Percentiles rank a stretch among this genome's conserved stretches.
Conservation (phyloP, 805 yeast genomes). For the Yarrowia sp. region DNA sequence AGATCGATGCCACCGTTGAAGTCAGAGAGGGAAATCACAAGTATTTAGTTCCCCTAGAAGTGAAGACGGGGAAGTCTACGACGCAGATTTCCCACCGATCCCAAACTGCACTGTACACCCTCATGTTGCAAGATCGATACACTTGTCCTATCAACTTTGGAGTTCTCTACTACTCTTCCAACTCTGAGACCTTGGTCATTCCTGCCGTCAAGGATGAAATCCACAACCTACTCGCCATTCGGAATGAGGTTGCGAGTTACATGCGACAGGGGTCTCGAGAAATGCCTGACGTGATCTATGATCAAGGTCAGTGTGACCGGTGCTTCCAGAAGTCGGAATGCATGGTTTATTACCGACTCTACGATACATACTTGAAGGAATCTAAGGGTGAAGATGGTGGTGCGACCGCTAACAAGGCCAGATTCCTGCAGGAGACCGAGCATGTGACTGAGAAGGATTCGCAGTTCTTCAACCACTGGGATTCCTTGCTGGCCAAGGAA, state of each 20-base stretch:
- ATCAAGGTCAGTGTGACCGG: slow-evolving; percentile 41
- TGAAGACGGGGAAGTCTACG: slow-evolving; percentile 70
- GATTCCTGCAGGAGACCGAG: slow-evolving; percentile 37
- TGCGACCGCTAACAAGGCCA: slow-evolving; percentile 12
- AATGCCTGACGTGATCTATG: slow-evolving; percentile 30
- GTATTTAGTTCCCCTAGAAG: slow-evolving; percentile 73
- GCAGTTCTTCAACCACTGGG: slow-evolving; percentile 70
- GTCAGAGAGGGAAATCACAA: slow-evolving; percentile 45
- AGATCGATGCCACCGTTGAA: slow-evolving; percentile 81
- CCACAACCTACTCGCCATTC: slow-evolving; percentile 60
- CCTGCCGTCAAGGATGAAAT: slow-evolving; percentile 56
- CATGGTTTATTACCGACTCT: slow-evolving; percentile 54
- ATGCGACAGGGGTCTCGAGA: slow-evolving; percentile 42
- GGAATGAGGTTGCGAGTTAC: slow-evolving; percentile 65
- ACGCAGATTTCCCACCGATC: slow-evolving; percentile 71
- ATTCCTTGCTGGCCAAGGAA: slow-evolving; percentile 66
- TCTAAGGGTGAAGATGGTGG: slow-evolving; percentile 46
- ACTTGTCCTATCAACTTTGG: slow-evolving; percentile 62
- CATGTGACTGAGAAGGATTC: slow-evolving; percentile 50
- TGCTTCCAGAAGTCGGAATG: slow-evolving; percentile 59
- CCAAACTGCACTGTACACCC: slow-evolving; percentile 77
- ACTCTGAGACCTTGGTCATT: slow-evolving; percentile 52
- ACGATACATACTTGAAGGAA: slow-evolving; percentile 56
- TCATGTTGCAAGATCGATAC: slow-evolving; percentile 76
- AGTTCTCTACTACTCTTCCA: slow-evolving; percentile 69